Evolutionary conservation across 2,329 filamentous ascomycete genomes (phyloP), one percentile per base, ranked within the genome.

Genomic region (Aureobasidium pullulans): DNA sequence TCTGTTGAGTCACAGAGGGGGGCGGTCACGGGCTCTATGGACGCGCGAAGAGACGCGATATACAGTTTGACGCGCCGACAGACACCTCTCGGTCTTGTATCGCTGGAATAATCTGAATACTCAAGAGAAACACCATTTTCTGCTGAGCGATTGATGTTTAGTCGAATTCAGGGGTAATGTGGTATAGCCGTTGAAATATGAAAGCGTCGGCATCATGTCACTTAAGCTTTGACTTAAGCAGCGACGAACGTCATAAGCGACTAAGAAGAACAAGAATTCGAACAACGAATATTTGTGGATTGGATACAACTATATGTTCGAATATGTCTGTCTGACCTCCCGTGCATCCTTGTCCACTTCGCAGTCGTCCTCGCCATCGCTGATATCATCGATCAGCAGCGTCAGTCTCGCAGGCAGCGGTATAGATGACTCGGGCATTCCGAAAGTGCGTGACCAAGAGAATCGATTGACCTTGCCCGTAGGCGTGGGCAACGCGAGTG

Each of bases 371-470:
- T 58, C 54, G n/a, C 49, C 44, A 28, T 49, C 44, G 6, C 43
- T 58, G 28, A 58, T 49, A 7, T 58, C 54, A 11, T 58, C 54
- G 9, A 58, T 58, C 15, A 58, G 32, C 15, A 57, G 23, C 8
- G 42, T 57, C 15, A 57, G 29, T 15, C 40, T 47, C 5, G 42
- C 42, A 29, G 43, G 40, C 16, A 16, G 10, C 3, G 37, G 15
- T 13, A 13, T 23, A 6, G 31, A n/a, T 7, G 52, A 6, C 4
- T 29, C 29, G 2, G 53, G 42, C 8, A 19, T 23, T 2, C 36
- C 54, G 10, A 58, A 58, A 13, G 54, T 23, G 9, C 44, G 34
- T 16, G 43, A 46, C 53, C 53, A 57, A 10, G 42, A 57, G 23
- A 29, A 46, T 11, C 34, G 42, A 6, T 36, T 28, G 9, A 43